Conservation (phyloP, 2,329 filamentous ascomycete genomes). For the Xylariomycetidae sp. region DNA sequence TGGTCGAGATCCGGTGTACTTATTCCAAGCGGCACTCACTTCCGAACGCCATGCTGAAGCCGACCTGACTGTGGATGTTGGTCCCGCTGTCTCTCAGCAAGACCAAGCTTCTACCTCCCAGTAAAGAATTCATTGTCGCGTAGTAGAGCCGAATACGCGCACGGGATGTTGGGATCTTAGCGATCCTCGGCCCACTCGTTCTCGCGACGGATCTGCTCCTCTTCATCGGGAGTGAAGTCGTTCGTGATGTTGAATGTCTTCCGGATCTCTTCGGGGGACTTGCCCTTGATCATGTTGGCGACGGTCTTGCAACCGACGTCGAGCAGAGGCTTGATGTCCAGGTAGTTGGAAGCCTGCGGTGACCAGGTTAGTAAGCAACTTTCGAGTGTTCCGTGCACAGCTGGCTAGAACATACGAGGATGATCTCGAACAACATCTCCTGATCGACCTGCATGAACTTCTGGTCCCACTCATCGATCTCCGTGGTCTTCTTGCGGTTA, state of each 20-base stretch:
- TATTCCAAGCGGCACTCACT: too few species aligned
- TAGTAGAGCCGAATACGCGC: too few species aligned
- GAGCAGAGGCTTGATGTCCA: conserved; percentile 96
- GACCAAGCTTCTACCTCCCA: too few species aligned
- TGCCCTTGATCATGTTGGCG: conserved; percentile 99
- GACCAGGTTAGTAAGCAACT: conserved; percentile 20
- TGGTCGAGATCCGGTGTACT: too few species aligned
- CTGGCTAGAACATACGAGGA: conserved; percentile 77
- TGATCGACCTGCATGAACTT: conserved; percentile 99
- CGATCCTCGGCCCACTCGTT: conserved; percentile 89
- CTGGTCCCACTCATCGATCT: conserved; percentile 99
- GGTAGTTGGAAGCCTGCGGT: conserved; percentile 84
- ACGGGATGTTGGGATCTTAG: too few species aligned
- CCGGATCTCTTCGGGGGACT: conserved; percentile 96
- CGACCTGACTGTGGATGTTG: too few species aligned
- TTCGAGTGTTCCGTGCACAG: too few species aligned
- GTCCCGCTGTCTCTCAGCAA: too few species aligned
- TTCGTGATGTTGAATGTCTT: conserved; percentile 99
- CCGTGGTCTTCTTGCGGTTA: conserved; percentile 94
- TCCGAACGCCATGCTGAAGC: too few species aligned
- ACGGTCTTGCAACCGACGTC: conserved; percentile 99
- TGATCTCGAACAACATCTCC: conserved; percentile 99
- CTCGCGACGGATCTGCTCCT: conserved; percentile 91
- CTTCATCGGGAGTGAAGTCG: conserved; percentile 97
- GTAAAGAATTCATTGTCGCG: too few species aligned